These are phyloP conservation scores for Ceratocystis colombiana DNA, from an alignment of 2,329 filamentous ascomycete species.

Conservation along the genomic window DNA sequence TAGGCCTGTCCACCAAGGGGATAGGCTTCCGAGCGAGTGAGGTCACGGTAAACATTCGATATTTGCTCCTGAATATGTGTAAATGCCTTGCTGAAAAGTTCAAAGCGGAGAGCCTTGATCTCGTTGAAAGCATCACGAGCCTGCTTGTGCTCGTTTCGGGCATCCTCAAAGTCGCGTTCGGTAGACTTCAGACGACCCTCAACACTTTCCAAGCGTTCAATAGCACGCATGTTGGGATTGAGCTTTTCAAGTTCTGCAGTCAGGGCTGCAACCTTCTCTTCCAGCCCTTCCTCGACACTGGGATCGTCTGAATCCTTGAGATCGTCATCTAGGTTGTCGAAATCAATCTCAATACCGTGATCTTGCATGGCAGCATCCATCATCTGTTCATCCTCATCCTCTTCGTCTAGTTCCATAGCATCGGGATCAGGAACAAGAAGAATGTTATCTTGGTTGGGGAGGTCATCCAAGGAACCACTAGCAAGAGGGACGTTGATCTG, in stretches of 20 bases:
- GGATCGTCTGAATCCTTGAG: conserved; percentile 64
- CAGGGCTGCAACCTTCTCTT: conserved; percentile 66
- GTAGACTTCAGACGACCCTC: conserved; percentile 72
- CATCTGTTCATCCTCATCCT: conserved; percentile 42
- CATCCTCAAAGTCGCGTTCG: conserved; percentile 81
- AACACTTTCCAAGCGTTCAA: conserved; percentile 79
- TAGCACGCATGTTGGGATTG: conserved; percentile 92
- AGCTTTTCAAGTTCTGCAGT: conserved; percentile 80
- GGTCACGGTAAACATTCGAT: conserved; percentile 83
- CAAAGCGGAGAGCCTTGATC: conserved; percentile 70
- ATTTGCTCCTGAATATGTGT: conserved; percentile 92
- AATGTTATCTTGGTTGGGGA: conserved; percentile 72
- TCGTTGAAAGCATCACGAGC: conserved; percentile 76
- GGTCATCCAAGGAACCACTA: conserved; percentile 65
- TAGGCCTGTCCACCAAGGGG: conserved; percentile 84
- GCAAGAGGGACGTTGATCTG: conserved; percentile 77
- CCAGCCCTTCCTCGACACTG: conserved; percentile 62
- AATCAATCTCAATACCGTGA: conserved; percentile 85
- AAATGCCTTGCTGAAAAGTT: conserved; percentile 93
- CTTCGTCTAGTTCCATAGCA: conserved; percentile 82
- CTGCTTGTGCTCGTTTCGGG: conserved; percentile 60
- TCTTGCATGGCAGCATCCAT: conserved; percentile 64
- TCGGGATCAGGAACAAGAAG: conserved; percentile 68
- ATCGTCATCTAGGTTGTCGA: conserved; percentile 69
- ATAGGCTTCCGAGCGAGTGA: conserved; percentile 83